phyloP scores from a whole-genome alignment of 1,139 yeast species.

The Yamadazyma trypodendri region DNA sequence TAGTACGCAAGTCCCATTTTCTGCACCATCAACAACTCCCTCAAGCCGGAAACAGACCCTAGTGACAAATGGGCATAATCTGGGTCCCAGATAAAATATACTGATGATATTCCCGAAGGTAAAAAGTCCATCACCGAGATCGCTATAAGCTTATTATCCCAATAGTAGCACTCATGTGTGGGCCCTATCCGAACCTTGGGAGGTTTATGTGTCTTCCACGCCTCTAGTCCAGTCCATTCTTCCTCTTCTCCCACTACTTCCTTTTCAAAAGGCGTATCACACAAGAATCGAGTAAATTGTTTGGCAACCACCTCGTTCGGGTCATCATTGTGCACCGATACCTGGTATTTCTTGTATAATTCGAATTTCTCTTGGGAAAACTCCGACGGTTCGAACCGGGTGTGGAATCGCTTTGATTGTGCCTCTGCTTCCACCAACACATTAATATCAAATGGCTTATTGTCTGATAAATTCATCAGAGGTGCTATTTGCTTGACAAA shows the following conservation, averaged over 20 bases:
- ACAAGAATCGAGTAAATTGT: slow-evolving; percentile 64
- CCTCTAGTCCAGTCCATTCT: slow-evolving; percentile 31
- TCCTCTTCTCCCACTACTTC: slow-evolving; percentile 25
- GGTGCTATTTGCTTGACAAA: slow-evolving; percentile 46
- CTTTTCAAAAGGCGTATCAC: slow-evolving; percentile 59
- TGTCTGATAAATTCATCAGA: slow-evolving; percentile 7
- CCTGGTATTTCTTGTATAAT: slow-evolving; percentile 70
- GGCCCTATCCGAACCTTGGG: slow-evolving; percentile 36
- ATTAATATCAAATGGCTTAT: slow-evolving; percentile 19
- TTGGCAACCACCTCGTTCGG: slow-evolving; percentile 41
- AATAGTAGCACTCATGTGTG: slow-evolving; percentile 76
- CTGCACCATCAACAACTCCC: slow-evolving; percentile 61
- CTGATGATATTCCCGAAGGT: slow-evolving; percentile 77
- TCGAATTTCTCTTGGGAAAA: slow-evolving; percentile 62
- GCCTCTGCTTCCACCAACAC: slow-evolving; percentile 23
- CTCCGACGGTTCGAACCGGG: slow-evolving; percentile 53
- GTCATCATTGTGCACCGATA: slow-evolving; percentile 61
- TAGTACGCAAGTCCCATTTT: slow-evolving; percentile 48
- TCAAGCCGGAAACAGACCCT: slow-evolving; percentile 75
- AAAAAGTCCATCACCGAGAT: slow-evolving; percentile 76
- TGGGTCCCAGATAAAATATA: slow-evolving; percentile 89
- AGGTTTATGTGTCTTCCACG: slow-evolving; percentile 26
- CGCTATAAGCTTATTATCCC: slow-evolving; percentile 64
- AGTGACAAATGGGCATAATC: slow-evolving; percentile 67
- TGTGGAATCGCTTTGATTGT: slow-evolving; percentile 37